Percentiles rank a stretch among this genome's conserved stretches.
These are phyloP conservation scores for Tetraselmis chui DNA, from an alignment of 139 green algal species.

Conservation along the genomic window DNA sequence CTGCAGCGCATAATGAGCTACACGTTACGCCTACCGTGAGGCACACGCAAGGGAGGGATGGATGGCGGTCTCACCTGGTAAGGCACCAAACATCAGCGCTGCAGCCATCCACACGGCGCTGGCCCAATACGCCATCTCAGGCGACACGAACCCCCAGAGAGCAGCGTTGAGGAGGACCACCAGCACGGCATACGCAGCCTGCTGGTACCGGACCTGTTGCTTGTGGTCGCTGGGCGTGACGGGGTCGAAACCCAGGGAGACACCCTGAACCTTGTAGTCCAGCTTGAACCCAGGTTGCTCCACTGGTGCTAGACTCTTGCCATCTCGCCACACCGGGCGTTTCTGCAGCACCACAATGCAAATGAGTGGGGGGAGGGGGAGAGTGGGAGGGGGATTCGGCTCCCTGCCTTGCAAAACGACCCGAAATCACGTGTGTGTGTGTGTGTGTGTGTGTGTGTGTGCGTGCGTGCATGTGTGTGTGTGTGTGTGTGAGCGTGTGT, in stretches of 20 bases:
- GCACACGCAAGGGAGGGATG: too few species aligned
- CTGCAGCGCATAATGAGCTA: too few species aligned
- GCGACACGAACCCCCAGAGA: background rate
- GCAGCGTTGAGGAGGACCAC: background rate
- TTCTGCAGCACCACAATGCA: too few species aligned
- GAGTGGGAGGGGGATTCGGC: background rate
- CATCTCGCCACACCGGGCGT: background rate
- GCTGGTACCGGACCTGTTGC: background rate
- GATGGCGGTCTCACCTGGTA: background rate
- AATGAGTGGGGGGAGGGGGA: background rate
- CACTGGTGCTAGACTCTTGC: background rate
- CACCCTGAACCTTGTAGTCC: background rate
- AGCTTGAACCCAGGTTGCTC: background rate
- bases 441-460: too few species aligned
- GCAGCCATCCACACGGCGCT: background rate
- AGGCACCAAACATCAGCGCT: background rate
- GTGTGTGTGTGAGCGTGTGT: too few species aligned
- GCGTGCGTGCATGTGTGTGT: too few species aligned
- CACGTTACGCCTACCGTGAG: too few species aligned
- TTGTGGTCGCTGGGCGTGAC: background rate
- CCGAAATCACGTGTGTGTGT: too few species aligned
- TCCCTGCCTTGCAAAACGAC: too few species aligned
- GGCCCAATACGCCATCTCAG: background rate
- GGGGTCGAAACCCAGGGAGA: background rate
- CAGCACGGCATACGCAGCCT: background rate